Conservation (phyloP, 2,329 filamentous ascomycete genomes). For the Lachnellula arida region DNA sequence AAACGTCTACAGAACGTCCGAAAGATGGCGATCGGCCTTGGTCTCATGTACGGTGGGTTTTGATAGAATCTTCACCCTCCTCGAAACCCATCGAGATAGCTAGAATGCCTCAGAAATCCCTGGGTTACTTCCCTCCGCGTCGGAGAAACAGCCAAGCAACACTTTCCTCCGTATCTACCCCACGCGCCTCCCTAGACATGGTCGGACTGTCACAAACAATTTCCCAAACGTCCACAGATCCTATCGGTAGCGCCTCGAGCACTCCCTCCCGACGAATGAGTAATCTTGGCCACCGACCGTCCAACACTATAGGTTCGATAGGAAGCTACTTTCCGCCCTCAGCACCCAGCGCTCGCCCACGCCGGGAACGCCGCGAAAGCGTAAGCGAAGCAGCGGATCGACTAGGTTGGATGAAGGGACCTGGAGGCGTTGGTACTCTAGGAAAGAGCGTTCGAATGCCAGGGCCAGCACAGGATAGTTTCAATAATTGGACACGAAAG, state of each 20-base stretch:
- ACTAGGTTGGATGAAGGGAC: slow-evolving; percentile 68
- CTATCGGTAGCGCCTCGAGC: slow-evolving; percentile 18
- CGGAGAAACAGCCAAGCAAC: slow-evolving; percentile 66
- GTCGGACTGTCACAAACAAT: slow-evolving; percentile 16
- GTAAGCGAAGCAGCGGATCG: slow-evolving; percentile 35
- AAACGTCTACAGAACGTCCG: slow-evolving; percentile 24
- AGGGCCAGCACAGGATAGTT: slow-evolving; percentile 76
- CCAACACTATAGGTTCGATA: slow-evolving; percentile 11
- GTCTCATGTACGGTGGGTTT: slow-evolving; percentile 87
- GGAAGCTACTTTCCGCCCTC: slow-evolving; percentile 28
- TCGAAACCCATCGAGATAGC: slow-evolving; percentile 75
- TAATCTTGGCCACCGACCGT: slow-evolving; percentile 21
- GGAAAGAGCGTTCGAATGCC: slow-evolving; percentile 64
- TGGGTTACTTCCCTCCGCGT: slow-evolving; percentile 89
- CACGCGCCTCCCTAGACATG: slow-evolving; percentile 35
- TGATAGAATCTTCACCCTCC: slow-evolving; percentile 63
- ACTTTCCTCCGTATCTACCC: slow-evolving; percentile 62
- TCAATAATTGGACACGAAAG: slow-evolving; percentile 80
- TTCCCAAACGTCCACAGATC: slow-evolving; percentile 19
- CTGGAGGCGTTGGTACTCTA: slow-evolving; percentile 85
- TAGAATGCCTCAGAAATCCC: slow-evolving; percentile 70
- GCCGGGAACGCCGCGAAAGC: slow-evolving; percentile 27
- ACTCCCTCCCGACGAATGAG: slow-evolving; percentile 23
- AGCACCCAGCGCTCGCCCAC: slow-evolving; percentile 13
- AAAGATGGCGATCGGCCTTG: slow-evolving; percentile 62